A percentile compares a stretch with the other conserved stretches of the same genome.
Evolutionary conservation across 208 protist species (phyloP).

Genomic region (Trypanosoma theileri): DNA sequence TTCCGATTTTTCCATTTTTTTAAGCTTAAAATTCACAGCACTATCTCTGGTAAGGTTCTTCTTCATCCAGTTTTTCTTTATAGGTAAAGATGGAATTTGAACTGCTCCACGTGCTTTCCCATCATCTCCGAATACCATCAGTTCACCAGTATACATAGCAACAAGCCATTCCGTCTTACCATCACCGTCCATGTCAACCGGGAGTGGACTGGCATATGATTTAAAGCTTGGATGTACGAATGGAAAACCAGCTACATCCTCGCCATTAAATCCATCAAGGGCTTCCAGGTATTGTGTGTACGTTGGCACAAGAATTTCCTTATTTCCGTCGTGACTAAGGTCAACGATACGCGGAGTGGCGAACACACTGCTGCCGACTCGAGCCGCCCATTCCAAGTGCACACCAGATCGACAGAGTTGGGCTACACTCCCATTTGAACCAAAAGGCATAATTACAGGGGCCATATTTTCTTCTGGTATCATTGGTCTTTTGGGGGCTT

Average conservation of each 20-base stretch:
- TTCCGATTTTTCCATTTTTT: neutral
- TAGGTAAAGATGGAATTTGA: slow-evolving; percentile 69
- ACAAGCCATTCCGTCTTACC: slow-evolving; percentile 83
- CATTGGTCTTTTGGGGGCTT: neutral
- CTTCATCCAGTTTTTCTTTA: slow-evolving; percentile 82
- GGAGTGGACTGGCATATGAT: slow-evolving; percentile 78
- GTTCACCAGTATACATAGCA: slow-evolving; percentile 81
- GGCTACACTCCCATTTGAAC: neutral
- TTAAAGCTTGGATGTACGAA: slow-evolving; percentile 75
- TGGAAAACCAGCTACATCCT: slow-evolving; percentile 77
- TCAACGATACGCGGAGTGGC: slow-evolving; percentile 83
- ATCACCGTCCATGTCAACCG: slow-evolving; percentile 85
- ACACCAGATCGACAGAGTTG: slow-evolving; percentile 48
- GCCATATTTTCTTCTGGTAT: slow-evolving; percentile 20
- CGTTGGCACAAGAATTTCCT: slow-evolving; percentile 82
- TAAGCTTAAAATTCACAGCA: slow-evolving; percentile 23
- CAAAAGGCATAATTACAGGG: neutral
- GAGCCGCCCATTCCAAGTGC: slow-evolving; percentile 73
- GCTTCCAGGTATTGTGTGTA: slow-evolving; percentile 79
- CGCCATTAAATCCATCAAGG: slow-evolving; percentile 44
- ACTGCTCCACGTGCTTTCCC: slow-evolving; percentile 57
- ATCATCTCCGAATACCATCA: slow-evolving; percentile 73
- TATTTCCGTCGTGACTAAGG: slow-evolving; percentile 70
- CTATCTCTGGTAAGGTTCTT: slow-evolving; percentile 23
- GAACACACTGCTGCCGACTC: slow-evolving; percentile 74